Percentiles rank a stretch among this genome's conserved stretches.
Conservation (phyloP, 2,329 filamentous ascomycete genomes). For the Thermothelomyces thermophilus region DNA sequence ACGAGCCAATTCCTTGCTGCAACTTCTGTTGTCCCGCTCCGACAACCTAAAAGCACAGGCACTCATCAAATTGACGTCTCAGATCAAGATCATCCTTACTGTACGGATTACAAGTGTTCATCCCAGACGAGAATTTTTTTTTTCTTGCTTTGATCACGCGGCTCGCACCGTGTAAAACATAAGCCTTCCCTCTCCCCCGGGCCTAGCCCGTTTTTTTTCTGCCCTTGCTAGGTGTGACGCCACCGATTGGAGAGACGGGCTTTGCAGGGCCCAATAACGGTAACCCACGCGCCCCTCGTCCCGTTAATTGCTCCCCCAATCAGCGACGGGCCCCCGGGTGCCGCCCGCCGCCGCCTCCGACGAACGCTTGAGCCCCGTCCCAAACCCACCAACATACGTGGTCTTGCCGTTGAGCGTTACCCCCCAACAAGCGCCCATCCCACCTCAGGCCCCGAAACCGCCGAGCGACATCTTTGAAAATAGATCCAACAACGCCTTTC, state of each 20-base stretch:
- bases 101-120: no score
- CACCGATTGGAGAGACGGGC: background rate
- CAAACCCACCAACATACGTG: conserved; percentile 15
- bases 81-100: conserved; percentile 9
- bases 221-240: background rate
- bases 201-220: background rate
- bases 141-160: background rate
- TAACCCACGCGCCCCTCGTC: conserved; percentile 21
- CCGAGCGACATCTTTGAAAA: conserved; percentile 17
- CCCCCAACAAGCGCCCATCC: conserved; percentile 11
- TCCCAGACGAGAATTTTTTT: conserved; percentile 8
- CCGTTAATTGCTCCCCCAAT: conserved; percentile 25
- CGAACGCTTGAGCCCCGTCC: conserved; percentile 17
- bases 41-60: background rate
- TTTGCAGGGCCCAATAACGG: conserved; percentile 20
- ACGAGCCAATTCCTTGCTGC: background rate
- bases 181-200: background rate
- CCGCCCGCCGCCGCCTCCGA: conserved; percentile 20
- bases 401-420: conserved; percentile 4
- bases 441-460: conserved; percentile 9
- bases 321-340: conserved; percentile 17
- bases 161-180: background rate
- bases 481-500: conserved; percentile 10
- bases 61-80: background rate
- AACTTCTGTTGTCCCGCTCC: background rate